Base-by-base conservation (phyloP, 2,329 filamentous ascomycete genomes). In the Aspergillus felis region DNA sequence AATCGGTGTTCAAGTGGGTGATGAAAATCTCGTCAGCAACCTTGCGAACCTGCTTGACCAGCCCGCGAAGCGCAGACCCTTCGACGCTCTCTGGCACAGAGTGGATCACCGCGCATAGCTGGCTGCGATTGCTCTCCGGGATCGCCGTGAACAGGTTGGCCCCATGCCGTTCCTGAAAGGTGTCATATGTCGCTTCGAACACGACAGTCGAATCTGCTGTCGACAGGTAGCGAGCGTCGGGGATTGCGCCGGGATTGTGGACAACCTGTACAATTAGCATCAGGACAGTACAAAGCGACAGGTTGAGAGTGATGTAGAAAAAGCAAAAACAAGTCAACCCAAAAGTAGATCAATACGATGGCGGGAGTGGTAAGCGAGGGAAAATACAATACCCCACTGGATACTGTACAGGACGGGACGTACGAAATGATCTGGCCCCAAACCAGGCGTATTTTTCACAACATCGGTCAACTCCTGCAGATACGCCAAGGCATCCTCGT, bases 181-280 rank as follows among this genome's bases (percentile, higher is more conserved):
- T 74, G 22, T 65, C 63, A 58, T 76, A 78, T 12, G 72, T 69
- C 49, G 67, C 74, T 67, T 81, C 79, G 54, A 81, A 80, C 14
- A 78, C 75, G 29, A 79, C 75, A 5, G 78, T 74, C 59, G 74
- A 76, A 67, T 81, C 77, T 28, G 77, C 75, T 1, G 68, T 69
- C 41, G 70, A 61, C 56, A 77, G 69, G 64, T 76, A 80, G 29
- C 67, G 69, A 52, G 70, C 65, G 56, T 75, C 73, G 3, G 77
- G 75, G 14, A 79, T 69, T 5, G 74, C 71, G 25, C 79, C 79
- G 4, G 78, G 79, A 58, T 81, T 81, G 64, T 79, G 76, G 35
- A 79, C 71, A 49, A 79, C 65, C 71, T 77, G 55, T 2, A 38
- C 8, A 71, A 55, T 48, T 24, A 59, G 42, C 51, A 14, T 17